Base-by-base conservation (phyloP, 2,329 filamentous ascomycete species). In the Neopestalotiopsis rosae region DNA sequence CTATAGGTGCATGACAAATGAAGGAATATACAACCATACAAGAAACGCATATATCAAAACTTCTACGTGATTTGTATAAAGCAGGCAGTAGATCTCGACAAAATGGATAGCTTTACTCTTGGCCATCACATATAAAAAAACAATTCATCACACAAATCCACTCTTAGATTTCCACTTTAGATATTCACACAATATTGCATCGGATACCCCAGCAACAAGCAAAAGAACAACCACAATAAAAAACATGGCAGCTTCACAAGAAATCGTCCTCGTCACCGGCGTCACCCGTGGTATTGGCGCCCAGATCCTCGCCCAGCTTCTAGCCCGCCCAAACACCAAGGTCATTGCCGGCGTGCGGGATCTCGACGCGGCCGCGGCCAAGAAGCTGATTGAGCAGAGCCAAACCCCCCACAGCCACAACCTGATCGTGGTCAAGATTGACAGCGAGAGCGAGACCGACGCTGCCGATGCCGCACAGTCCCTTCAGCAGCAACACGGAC, bases 361-460 rank as follows among this genome's bases (percentile, higher is more conserved):
- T 24, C 30, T 63, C 28, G 24, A 63, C 32, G 32, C 61, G 4
- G 13, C 61, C 1, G 32, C 61, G 13, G 20, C 61, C 28, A 63
- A 63, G 30, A 63, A 40, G n/a, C 20, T 63, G 34, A 24, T 63
- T 20, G 34, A 63, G 34, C 32, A 63, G 61, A 40, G 17, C 61
- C 57, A 59, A 17, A 32, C 28, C 5, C 28, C 28, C 4, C 32
- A 45, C 57, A 61, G 30, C 10, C 14, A 61, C 9, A 67, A 68
- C 34, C 66, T 81, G 4, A 64, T 80, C 24, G 67, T 81, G 5
- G 75, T 81, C 24, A 74, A 76, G 20, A 75, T 79, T 40, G 78
- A 81, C 65, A 75, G 72, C 28, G 72, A 71, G 17, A 72, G 73
- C 6, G 70, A 73, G 12, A 71, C 75, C 0, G 76, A 79, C 40